Conservation (phyloP, 2,329 filamentous ascomycete genomes). For the Talaromyces verruculosus region DNA sequence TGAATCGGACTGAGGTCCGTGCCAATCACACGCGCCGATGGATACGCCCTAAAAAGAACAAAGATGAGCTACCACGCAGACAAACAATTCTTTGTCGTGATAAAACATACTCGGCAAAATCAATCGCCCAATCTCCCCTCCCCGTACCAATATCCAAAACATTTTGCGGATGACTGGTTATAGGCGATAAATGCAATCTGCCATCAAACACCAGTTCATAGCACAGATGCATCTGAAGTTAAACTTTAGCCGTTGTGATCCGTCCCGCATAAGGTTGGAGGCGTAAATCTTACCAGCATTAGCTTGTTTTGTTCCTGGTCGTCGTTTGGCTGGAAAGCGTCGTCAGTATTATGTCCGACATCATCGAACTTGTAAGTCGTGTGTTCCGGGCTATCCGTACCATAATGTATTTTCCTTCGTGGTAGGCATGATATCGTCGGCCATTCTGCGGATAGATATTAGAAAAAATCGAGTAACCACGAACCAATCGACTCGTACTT, state of each 20-base stretch:
- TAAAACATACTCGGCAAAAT: constrained; percentile 20
- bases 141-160: constrained; percentile 24
- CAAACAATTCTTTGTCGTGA: neutral
- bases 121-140: constrained; percentile 24
- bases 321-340: constrained; percentile 20
- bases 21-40: constrained; percentile 20
- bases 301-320: constrained; percentile 24
- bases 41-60: constrained; percentile 3
- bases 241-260: neutral
- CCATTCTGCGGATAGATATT: constrained; percentile 19
- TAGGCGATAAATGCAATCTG: constrained; percentile 22
- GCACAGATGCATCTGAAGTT: constrained; percentile 20
- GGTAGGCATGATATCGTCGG: constrained; percentile 23
- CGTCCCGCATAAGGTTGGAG: neutral
- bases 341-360: neutral
- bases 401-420: constrained; percentile 25
- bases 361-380: neutral
- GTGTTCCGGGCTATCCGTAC: constrained; percentile 8
- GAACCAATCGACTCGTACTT: constrained; percentile 9
- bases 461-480: neutral
- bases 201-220: constrained; percentile 23
- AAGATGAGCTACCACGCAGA: neutral
- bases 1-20: constrained; percentile 25
- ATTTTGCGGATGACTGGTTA: constrained; percentile 18
- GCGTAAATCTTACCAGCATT: constrained; percentile 18